Evolutionary conservation across 805 yeast genomes (phyloP).

Genomic region (Nematodospora valgi): DNA sequence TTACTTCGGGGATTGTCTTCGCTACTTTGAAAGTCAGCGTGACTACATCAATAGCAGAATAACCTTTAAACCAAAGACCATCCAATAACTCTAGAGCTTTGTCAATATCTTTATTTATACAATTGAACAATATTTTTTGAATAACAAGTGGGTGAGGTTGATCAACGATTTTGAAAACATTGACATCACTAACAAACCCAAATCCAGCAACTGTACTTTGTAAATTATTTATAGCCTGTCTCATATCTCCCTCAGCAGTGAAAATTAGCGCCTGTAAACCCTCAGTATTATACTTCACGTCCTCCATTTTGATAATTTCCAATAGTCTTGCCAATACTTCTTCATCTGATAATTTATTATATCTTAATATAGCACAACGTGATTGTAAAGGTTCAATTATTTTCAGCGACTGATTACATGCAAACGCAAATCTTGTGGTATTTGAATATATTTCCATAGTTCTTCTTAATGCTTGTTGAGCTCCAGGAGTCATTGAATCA

Average conservation of each 20-base stretch:
- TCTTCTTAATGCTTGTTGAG: constrained; percentile 90
- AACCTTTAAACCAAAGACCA: constrained; percentile 83
- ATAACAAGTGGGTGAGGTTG: constrained; percentile 92
- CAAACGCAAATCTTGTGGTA: constrained; percentile 97
- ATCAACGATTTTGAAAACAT: constrained; percentile 93
- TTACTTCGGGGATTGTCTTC: constrained; percentile 65
- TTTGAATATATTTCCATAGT: constrained; percentile 96
- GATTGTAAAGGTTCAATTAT: constrained; percentile 96
- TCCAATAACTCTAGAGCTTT: constrained; percentile 61
- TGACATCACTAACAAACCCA: constrained; percentile 83
- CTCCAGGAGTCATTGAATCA: constrained; percentile 95
- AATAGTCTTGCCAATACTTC: constrained; percentile 77
- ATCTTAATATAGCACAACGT: constrained; percentile 91
- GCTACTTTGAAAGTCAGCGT: constrained; percentile 87
- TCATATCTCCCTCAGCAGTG: constrained; percentile 98
- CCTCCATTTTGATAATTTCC: constrained; percentile 66
- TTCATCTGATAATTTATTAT: constrained; percentile 74
- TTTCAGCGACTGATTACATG: constrained; percentile 91
- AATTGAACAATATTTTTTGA: constrained; percentile 52
- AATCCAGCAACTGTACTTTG: constrained; percentile 95
- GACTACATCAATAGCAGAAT: constrained; percentile 88
- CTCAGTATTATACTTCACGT: constrained; percentile 77
- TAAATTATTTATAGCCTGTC: constrained; percentile 92
- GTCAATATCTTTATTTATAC: constrained; percentile 48
- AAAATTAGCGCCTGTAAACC: constrained; percentile 91